These are phyloP conservation scores for Verticillium nonalfalfae DNA, from an alignment of 2,329 filamentous ascomycete genomes.

Conservation along the genomic window DNA sequence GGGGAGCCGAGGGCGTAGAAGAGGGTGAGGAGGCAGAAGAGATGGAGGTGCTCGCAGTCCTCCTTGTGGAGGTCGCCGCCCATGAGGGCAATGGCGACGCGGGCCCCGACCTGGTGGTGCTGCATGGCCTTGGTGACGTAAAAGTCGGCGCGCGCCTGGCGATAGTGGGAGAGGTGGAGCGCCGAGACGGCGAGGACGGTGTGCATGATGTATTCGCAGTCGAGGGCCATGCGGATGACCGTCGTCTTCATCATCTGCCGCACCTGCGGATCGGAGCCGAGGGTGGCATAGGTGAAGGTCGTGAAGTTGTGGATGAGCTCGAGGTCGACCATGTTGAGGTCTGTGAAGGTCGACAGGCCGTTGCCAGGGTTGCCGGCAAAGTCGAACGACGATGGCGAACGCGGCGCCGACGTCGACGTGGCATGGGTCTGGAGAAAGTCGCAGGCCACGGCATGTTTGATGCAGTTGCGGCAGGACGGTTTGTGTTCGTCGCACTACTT, in stretches of 20 bases:
- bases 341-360: constrained; percentile 7
- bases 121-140: constrained; percentile 22
- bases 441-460: constrained; percentile 19
- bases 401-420: not conserved
- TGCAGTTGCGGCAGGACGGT: constrained; percentile 18
- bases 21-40: constrained; percentile 25
- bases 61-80: constrained; percentile 7
- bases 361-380: not conserved
- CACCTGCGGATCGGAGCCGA: constrained; percentile 32
- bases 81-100: constrained; percentile 12
- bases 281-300: constrained; percentile 39
- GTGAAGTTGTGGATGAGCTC: constrained; percentile 49
- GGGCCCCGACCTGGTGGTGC: constrained; percentile 12
- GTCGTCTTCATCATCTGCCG: constrained; percentile 40
- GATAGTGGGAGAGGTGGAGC: constrained; percentile 38
- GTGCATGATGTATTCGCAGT: constrained; percentile 41
- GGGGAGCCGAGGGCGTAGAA: constrained; percentile 23
- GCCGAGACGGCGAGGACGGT: constrained; percentile 43
- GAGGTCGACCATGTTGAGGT: constrained; percentile 36
- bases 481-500: constrained; percentile 18
- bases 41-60: constrained; percentile 16
- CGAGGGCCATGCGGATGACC: constrained; percentile 37
- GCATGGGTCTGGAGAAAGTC: constrained; percentile 14
- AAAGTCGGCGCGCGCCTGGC: constrained; percentile 25
- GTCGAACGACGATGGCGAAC: not conserved